Conservation (phyloP, 2,329 filamentous ascomycete genomes). For the Neofusicoccum ribis region DNA sequence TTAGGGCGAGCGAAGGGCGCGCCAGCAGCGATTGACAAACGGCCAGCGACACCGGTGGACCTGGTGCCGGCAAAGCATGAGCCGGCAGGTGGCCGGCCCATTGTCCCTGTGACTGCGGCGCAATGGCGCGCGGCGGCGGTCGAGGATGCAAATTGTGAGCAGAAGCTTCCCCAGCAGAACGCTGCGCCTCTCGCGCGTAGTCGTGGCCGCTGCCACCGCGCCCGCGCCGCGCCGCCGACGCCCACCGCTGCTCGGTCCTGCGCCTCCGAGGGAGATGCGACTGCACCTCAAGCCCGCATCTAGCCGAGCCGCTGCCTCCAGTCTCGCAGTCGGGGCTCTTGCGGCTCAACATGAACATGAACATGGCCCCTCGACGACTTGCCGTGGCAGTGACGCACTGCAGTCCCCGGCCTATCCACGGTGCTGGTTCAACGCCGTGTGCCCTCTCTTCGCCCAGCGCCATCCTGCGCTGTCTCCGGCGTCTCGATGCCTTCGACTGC, state of each 20-base stretch:
- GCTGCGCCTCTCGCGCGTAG: neutral
- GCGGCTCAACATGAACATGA: too few relatives aligned
- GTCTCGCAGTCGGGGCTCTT: too few relatives aligned
- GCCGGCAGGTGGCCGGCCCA: constrained; percentile 1
- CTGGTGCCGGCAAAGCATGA: neutral
- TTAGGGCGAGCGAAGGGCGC: neutral
- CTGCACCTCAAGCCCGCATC: neutral
- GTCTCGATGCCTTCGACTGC: too few relatives aligned
- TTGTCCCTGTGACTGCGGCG: constrained; percentile 1
- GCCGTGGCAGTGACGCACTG: too few relatives aligned
- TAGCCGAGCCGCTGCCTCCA: constrained; percentile 1
- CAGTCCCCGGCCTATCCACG: too few relatives aligned
- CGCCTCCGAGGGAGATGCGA: neutral
- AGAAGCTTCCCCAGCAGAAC: neutral
- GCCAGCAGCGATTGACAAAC: neutral
- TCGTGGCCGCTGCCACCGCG: neutral
- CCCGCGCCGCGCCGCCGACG: too few relatives aligned
- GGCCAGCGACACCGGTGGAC: neutral
- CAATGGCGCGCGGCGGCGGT: neutral
- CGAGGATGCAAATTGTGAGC: neutral
- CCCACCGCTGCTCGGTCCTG: neutral
- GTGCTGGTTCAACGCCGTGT: too few relatives aligned
- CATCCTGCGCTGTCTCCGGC: neutral
- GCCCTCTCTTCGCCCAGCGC: neutral
- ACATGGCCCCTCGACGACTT: too few relatives aligned